phyloP scores from a whole-genome alignment of 1,139 yeast species.

The Candida tetrigidarum region DNA sequence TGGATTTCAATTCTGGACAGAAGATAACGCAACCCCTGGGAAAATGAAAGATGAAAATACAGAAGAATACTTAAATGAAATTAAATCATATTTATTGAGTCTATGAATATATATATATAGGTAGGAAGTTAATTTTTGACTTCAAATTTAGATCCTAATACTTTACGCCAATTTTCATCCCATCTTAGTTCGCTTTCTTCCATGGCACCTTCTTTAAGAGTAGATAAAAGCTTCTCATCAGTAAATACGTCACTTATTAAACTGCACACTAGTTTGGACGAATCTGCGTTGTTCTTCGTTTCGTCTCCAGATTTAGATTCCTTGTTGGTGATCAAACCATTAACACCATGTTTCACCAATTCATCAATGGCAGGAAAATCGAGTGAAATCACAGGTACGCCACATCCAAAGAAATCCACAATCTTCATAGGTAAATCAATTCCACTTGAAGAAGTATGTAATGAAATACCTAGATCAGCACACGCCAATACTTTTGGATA shows the following conservation, averaged over 20 bases:
- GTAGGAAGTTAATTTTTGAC: conserved; percentile 16
- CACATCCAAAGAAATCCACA: conserved; percentile 95
- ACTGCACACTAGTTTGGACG: conserved; percentile 52
- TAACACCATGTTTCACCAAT: conserved; percentile 50
- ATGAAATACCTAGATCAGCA: conserved; percentile 88
- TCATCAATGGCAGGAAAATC: conserved; percentile 74
- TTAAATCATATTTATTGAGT: conserved; percentile 20
- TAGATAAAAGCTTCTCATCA: conserved; percentile 31
- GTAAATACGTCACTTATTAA: conserved; percentile 52
- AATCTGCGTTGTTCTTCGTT: too few species aligned
- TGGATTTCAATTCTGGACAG: conserved; percentile 56
- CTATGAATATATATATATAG: too few species aligned
- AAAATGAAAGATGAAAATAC: conserved; percentile 47
- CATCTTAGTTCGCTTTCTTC: conserved; percentile 69
- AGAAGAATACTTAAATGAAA: conserved; percentile 21
- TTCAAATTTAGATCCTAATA: conserved; percentile 25
- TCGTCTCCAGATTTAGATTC: conserved; percentile 23
- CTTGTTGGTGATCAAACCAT: conserved; percentile 45
- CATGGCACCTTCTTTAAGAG: conserved; percentile 69
- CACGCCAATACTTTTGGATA: conserved; percentile 76
- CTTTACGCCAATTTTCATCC: conserved; percentile 71
- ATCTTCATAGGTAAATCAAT: conserved; percentile 97
- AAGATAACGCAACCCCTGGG: conserved; percentile 25
- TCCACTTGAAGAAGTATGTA: conserved; percentile 93
- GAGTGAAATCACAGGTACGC: conserved; percentile 86